Evolutionary conservation across 208 protist species (phyloP).

Genomic region (Trypanosoma scelopori): DNA sequence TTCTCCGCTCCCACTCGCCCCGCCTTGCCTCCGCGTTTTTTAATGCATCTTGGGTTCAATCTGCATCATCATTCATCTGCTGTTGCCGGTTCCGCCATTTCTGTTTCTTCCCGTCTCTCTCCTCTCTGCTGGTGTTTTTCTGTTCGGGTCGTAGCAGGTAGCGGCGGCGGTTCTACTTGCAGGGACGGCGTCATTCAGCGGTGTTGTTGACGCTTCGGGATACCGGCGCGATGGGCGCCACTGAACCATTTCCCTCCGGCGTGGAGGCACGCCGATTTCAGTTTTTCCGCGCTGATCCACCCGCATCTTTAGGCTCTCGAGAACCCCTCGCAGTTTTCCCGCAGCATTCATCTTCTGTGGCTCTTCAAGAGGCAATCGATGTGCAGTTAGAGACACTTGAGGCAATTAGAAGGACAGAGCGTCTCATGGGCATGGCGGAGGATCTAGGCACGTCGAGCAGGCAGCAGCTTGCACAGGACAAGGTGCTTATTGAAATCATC

Average conservation of each 20-base stretch:
- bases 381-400: constrained; percentile 18
- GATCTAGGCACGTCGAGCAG: constrained; percentile 2
- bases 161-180: too few relatives aligned
- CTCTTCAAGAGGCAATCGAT: constrained; percentile 10
- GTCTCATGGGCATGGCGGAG: constrained; percentile 13
- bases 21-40: background rate
- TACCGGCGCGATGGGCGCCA: too few relatives aligned
- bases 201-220: too few relatives aligned
- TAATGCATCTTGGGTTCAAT: background rate
- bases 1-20: background rate
- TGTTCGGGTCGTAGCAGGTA: background rate
- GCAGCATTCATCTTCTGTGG: background rate
- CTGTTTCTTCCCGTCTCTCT: background rate
- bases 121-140: background rate
- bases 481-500: constrained; percentile 20
- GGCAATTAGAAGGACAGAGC: constrained; percentile 16
- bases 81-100: background rate
- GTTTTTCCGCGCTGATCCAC: background rate
- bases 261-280: background rate
- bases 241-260: too few relatives aligned
- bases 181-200: too few relatives aligned
- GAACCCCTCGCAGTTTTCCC: background rate
- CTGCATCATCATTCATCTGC: background rate
- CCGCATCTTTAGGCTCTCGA: background rate
- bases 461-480: constrained; percentile 9